Conservation (phyloP, 306 rosid species). For the Casuarina glauca region DNA sequence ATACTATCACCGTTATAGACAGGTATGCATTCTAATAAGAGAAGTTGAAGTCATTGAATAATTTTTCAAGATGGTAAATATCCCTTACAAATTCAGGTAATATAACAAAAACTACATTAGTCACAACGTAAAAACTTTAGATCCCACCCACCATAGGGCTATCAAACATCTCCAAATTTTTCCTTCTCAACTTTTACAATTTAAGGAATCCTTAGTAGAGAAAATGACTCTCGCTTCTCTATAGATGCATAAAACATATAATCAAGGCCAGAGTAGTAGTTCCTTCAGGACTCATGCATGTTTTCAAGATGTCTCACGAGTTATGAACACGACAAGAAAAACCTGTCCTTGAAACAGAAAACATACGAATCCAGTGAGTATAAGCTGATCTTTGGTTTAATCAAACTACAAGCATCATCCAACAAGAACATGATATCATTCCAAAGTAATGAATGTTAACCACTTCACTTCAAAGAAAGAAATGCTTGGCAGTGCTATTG, state of each 20-base stretch:
- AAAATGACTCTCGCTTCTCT: not conserved
- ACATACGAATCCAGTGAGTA: not conserved
- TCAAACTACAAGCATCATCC: not conserved
- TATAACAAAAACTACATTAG: not conserved
- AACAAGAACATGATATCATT: not conserved
- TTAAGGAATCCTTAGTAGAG: not conserved
- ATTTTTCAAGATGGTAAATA: not conserved
- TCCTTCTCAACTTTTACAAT: not conserved
- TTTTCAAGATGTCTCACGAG: not conserved
- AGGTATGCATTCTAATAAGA: constrained; percentile 6
- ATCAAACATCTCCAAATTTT: not conserved
- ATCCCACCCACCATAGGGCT: not conserved
- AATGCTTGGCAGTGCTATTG: not conserved
- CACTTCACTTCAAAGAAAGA: not conserved
- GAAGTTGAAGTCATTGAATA: not conserved
- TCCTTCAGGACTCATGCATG: not conserved
- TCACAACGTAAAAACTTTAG: not conserved
- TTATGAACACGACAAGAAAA: not conserved
- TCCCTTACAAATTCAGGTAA: not conserved
- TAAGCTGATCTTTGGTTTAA: not conserved
- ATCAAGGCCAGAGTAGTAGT: not conserved
- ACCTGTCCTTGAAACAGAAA: not conserved
- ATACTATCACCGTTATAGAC: not conserved
- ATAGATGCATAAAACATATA: not conserved
- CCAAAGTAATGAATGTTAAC: not conserved